Percentiles rank a stretch among this genome's conserved stretches.
These are phyloP conservation scores for Candida frijolesensis DNA, from an alignment of 1,139 yeast genomes.

Conservation along the genomic window DNA sequence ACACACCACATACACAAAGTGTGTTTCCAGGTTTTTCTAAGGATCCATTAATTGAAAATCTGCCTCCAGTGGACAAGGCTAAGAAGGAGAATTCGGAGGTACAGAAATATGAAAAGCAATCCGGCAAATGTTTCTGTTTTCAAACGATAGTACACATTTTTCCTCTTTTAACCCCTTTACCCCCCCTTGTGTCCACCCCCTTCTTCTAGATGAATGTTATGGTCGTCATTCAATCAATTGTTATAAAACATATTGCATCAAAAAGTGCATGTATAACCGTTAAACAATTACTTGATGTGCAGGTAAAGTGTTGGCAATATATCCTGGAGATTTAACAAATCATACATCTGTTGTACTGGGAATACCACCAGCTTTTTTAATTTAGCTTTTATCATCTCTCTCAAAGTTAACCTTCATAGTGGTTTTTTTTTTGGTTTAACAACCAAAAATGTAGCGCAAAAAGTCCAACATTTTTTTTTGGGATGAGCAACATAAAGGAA, in stretches of 20 bases:
- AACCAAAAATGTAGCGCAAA: conserved; percentile 1
- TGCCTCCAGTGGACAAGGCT: no score
- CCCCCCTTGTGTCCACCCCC: neutral
- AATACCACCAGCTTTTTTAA: neutral
- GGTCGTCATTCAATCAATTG: no score
- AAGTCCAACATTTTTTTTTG: neutral
- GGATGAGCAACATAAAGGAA: neutral
- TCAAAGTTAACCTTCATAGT: neutral
- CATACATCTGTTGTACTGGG: neutral
- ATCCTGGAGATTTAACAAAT: neutral
- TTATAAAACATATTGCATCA: neutral
- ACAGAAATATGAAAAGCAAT: neutral
- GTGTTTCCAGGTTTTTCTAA: neutral
- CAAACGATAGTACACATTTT: neutral
- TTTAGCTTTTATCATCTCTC: neutral
- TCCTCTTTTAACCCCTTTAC: neutral
- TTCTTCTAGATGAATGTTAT: neutral
- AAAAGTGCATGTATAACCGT: conserved; percentile 3
- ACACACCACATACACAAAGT: neutral
- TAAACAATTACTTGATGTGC: neutral
- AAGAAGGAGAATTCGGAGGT: neutral
- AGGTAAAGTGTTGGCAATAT: neutral
- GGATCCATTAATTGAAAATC: no score
- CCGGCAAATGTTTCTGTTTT: neutral
- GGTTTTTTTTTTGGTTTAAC: neutral